These are phyloP conservation scores for Trypanosoma rangeli DNA, from an alignment of 208 protist genomes.

Conservation along the genomic window DNA sequence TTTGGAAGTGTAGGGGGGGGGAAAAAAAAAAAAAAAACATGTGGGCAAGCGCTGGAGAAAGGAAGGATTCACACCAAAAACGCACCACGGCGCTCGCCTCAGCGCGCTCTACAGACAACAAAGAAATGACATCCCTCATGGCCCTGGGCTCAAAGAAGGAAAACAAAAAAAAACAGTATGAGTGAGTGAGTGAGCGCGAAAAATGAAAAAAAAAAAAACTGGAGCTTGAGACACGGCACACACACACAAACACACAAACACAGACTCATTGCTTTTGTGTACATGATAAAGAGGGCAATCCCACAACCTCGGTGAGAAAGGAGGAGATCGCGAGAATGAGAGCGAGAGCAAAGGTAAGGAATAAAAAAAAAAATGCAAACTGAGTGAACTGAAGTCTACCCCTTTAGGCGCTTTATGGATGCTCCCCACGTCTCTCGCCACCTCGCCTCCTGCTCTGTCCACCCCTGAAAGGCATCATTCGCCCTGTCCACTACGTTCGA, in stretches of 20 bases:
- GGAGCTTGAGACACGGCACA: background rate
- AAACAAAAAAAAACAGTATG: background rate
- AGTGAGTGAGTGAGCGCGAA: background rate
- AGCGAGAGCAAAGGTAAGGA: background rate
- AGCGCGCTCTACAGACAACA: background rate
- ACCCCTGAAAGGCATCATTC: constrained; percentile 48
- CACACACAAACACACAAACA: background rate
- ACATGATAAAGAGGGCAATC: constrained; percentile 1
- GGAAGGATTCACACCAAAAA: background rate
- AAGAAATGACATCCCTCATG: background rate
- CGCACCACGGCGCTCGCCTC: background rate
- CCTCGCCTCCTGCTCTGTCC: constrained; percentile 51
- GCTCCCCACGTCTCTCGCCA: constrained; percentile 66
- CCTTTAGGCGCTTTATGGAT: constrained; percentile 41
- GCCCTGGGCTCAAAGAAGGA: background rate
- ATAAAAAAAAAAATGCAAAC: background rate
- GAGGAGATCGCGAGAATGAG: too few relatives aligned
- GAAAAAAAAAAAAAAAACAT: background rate
- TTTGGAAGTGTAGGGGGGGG: background rate
- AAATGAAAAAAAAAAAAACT: constrained; percentile 5
- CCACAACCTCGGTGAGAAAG: too few relatives aligned
- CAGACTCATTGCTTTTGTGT: background rate
- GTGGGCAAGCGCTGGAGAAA: background rate
- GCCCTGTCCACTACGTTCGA: constrained; percentile 42
- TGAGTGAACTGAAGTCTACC: background rate